phyloP scores from a whole-genome alignment of 176 grass and related monocot genomes.

The Phoenix dactylifera region DNA sequence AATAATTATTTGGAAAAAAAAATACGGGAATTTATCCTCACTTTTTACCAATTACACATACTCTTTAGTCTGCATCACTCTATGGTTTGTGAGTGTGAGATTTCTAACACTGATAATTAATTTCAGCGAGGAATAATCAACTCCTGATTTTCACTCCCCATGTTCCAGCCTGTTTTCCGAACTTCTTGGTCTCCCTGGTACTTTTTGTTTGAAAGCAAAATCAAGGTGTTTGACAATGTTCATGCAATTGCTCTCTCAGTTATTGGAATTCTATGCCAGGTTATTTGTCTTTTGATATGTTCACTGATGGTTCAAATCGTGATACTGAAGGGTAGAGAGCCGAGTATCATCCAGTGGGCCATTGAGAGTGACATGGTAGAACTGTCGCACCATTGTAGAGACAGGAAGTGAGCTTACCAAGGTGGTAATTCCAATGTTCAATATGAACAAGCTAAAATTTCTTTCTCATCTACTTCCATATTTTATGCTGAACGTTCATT shows the following conservation, averaged over 20 bases:
- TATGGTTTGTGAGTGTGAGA: too few relatives aligned
- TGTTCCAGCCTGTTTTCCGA: constrained; percentile 1
- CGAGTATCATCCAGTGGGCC: constrained; percentile 8
- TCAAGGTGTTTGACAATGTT: constrained; percentile 7
- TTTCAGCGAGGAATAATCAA: too few relatives aligned
- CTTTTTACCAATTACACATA: too few relatives aligned
- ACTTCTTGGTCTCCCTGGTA: constrained; percentile 16
- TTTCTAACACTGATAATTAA: too few relatives aligned
- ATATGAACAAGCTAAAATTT: neutral
- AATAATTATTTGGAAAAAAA: too few relatives aligned
- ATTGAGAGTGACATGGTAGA: constrained; percentile 6
- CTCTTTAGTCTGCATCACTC: too few relatives aligned
- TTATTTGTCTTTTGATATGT: neutral
- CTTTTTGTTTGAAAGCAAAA: constrained; percentile 8
- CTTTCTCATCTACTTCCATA: neutral
- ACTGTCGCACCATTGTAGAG: constrained; percentile 5
- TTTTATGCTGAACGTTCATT: neutral
- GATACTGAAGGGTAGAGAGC: constrained; percentile 9
- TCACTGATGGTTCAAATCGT: too few relatives aligned
- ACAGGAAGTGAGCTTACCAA: constrained; percentile 12
- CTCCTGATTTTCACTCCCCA: too few relatives aligned
- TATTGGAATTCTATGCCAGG: constrained; percentile 15
- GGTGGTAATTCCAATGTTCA: neutral
- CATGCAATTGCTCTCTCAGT: constrained; percentile 13
- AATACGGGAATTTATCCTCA: too few relatives aligned